Evolutionary conservation across 2,329 filamentous ascomycete genomes (phyloP).

Genomic region (Fonsecaea nubica): DNA sequence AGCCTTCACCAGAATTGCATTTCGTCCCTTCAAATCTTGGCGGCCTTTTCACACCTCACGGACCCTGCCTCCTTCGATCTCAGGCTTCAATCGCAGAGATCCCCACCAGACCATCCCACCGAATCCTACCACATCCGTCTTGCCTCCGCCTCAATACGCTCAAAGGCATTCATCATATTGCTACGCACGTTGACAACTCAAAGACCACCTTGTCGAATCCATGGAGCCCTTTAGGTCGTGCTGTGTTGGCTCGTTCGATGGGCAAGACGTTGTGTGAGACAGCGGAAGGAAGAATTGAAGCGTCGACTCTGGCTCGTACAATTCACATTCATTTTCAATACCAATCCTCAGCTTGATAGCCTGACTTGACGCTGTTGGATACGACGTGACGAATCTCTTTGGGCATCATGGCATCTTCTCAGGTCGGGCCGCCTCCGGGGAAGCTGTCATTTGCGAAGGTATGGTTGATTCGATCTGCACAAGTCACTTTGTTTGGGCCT

Average conservation of each 20-base stretch:
- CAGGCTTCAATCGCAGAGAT: background rate
- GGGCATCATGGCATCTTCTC: constrained; percentile 40
- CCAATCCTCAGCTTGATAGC: constrained; percentile 35
- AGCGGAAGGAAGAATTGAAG: constrained; percentile 25
- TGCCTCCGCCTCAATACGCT: background rate
- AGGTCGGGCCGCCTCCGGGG: constrained; percentile 44
- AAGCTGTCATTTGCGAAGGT: constrained; percentile 81
- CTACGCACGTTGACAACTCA: constrained; percentile 19
- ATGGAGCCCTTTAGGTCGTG: constrained; percentile 38
- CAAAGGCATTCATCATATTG: background rate
- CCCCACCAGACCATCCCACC: background rate
- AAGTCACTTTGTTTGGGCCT: constrained; percentile 39
- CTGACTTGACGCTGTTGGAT: constrained; percentile 34
- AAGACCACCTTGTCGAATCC: constrained; percentile 27
- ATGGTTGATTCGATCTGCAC: constrained; percentile 40
- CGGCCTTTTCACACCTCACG: background rate
- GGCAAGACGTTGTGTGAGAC: constrained; percentile 38
- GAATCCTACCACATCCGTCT: background rate
- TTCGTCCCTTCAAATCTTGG: background rate
- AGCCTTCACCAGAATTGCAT: background rate
- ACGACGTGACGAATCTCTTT: constrained; percentile 42
- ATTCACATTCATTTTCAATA: constrained; percentile 32
- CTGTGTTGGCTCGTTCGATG: constrained; percentile 35
- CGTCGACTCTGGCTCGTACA: constrained; percentile 27
- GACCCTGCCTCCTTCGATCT: background rate